phyloP scores from a whole-genome alignment of 2,329 filamentous ascomycete species.

The Sclerotiophoma versabilis region DNA sequence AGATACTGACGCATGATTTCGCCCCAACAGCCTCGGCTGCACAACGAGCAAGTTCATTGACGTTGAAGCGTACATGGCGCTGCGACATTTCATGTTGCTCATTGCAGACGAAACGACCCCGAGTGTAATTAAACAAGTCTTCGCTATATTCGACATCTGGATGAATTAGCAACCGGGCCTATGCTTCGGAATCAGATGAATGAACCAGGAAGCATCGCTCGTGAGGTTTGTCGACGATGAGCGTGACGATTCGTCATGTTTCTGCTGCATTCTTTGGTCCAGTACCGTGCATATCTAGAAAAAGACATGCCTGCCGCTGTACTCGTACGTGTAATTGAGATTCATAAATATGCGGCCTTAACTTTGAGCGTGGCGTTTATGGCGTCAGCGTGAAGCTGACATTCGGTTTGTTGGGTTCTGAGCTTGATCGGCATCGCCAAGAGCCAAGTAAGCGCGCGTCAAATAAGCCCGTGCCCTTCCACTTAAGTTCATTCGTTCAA shows the following conservation, averaged over 20 bases:
- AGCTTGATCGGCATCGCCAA: too few species aligned
- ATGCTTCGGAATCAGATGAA: not conserved
- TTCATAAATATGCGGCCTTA: not conserved
- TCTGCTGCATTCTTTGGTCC: not conserved
- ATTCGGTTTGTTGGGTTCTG: too few species aligned
- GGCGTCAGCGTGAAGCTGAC: too few species aligned
- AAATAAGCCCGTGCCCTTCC: too few species aligned
- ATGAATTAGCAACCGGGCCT: slow-evolving; percentile 9
- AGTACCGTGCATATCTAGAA: not conserved
- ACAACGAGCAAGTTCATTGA: slow-evolving; percentile 34
- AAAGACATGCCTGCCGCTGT: not conserved
- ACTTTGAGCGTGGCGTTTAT: not conserved
- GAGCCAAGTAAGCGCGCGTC: too few species aligned
- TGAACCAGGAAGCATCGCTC: slow-evolving; percentile 15
- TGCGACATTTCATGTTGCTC: slow-evolving; percentile 31
- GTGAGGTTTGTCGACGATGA: not conserved
- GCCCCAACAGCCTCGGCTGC: slow-evolving; percentile 37
- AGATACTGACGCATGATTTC: slow-evolving; percentile 32
- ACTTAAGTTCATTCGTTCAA: too few species aligned
- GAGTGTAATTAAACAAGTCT: slow-evolving; percentile 40
- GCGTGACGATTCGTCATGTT: not conserved
- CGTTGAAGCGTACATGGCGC: slow-evolving; percentile 37
- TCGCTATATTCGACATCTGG: slow-evolving; percentile 25
- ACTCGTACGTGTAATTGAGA: not conserved
- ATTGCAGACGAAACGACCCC: slow-evolving; percentile 36